phyloP scores from a whole-genome alignment of 169 alveolate genomes.

The Eimeria acervulina region DNA sequence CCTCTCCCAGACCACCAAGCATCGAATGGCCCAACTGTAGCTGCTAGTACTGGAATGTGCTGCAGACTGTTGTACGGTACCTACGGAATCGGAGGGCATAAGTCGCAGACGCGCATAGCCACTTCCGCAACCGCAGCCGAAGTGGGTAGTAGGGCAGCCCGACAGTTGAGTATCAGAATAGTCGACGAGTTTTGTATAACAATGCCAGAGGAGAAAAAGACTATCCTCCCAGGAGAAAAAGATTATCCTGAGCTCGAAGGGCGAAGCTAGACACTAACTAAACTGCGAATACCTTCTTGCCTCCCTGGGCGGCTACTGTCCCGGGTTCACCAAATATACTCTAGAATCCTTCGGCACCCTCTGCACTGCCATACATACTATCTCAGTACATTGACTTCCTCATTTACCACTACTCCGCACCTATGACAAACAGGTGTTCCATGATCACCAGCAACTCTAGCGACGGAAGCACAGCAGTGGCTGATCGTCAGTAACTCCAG shows the following conservation, averaged over 20 bases:
- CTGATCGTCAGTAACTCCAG: slow-evolving; percentile 13
- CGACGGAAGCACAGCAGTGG: slow-evolving; percentile 11
- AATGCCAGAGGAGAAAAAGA: background rate
- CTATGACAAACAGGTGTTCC: background rate
- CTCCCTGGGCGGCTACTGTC: background rate
- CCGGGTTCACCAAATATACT: background rate
- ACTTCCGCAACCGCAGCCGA: background rate
- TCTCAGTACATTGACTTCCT: background rate
- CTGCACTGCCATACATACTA: background rate
- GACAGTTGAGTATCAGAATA: background rate
- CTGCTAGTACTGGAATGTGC: background rate
- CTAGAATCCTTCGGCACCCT: background rate
- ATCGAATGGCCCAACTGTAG: background rate
- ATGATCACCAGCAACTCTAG: background rate
- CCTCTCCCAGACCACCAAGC: background rate
- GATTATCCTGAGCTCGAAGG: background rate
- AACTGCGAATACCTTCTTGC: background rate
- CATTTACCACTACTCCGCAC: background rate
- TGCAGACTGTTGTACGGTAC: background rate
- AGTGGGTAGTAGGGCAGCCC: background rate
- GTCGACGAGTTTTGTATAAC: background rate
- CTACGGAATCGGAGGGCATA: background rate
- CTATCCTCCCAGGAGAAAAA: background rate
- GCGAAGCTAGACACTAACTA: background rate
- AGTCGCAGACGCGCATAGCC: background rate